These are phyloP conservation scores for Hypocrella siamensis DNA, from an alignment of 2,329 filamentous ascomycete species.

Conservation along the genomic window DNA sequence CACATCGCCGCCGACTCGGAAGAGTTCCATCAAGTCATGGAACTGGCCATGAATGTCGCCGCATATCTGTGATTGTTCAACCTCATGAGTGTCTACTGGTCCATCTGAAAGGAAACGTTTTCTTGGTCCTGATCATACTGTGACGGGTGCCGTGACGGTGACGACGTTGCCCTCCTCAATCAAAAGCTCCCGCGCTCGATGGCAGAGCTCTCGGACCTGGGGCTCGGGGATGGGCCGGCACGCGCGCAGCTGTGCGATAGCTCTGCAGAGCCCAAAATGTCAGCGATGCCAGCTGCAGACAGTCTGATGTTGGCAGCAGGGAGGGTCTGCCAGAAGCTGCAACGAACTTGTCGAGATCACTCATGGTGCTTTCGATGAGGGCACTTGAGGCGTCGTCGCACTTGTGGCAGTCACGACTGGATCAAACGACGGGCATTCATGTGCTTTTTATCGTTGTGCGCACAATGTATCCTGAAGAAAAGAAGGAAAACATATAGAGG, in stretches of 20 bases:
- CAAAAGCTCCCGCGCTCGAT: conserved; percentile 88
- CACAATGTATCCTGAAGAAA: too few species aligned
- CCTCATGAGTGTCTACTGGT: not conserved
- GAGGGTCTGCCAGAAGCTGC: conserved; percentile 5
- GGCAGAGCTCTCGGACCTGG: conserved; percentile 91
- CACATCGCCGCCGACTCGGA: conserved; percentile 82
- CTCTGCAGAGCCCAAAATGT: conserved; percentile 33
- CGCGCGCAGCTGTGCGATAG: conserved; percentile 86
- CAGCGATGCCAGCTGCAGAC: not conserved
- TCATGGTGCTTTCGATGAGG: conserved; percentile 42
- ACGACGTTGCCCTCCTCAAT: conserved; percentile 98
- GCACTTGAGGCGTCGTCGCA: conserved; percentile 4
- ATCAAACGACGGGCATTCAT: too few species aligned
- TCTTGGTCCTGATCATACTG: conserved; percentile 39
- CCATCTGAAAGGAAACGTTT: not conserved
- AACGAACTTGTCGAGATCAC: conserved; percentile 77
- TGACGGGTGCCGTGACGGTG: conserved; percentile 85
- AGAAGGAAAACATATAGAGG: too few species aligned
- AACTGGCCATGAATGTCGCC: conserved; percentile 96
- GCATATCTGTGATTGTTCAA: conserved; percentile 58
- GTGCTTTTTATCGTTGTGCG: too few species aligned
- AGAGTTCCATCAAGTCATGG: conserved; percentile 93
- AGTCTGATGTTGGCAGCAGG: too few species aligned
- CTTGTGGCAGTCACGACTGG: not conserved
- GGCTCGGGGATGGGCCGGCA: conserved; percentile 92